A percentile compares a stretch with the other conserved stretches of the same genome.
Evolutionary conservation across 2,329 filamentous ascomycete genomes (phyloP).

Genomic region (Sporothrix phasma): DNA sequence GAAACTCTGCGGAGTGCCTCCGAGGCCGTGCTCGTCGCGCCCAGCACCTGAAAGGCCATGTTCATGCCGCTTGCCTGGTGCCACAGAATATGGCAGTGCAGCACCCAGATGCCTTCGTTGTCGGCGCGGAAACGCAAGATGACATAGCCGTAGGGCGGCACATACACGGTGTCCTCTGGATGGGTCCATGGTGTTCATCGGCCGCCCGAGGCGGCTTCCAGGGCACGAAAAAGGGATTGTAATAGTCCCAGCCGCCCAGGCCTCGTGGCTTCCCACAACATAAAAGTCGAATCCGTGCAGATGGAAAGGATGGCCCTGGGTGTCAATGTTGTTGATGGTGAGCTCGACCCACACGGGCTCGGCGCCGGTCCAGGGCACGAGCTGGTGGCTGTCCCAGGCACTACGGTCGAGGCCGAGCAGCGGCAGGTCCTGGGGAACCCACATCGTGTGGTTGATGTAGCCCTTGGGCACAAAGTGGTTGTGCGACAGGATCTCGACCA

Average conservation of each 20-base stretch:
- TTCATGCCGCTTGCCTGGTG: constrained; percentile 22
- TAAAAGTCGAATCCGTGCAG: constrained; percentile 23
- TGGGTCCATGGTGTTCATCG: constrained; percentile 16
- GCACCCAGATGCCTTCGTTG: constrained; percentile 20
- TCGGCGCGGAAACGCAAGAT: constrained; percentile 21
- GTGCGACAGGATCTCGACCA: constrained; percentile 19
- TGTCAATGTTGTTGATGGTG: constrained; percentile 23
- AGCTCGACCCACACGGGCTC: constrained; percentile 21
- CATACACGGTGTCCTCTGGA: constrained; percentile 22
- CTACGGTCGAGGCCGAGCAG: constrained; percentile 16
- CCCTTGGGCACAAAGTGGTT: constrained; percentile 19
- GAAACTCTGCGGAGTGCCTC: constrained; percentile 4
- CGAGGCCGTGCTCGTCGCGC: constrained; percentile 16
- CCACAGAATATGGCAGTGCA: constrained; percentile 23
- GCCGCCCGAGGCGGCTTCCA: constrained; percentile 17
- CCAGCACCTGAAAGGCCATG: constrained; percentile 22
- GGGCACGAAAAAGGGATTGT: constrained; percentile 20
- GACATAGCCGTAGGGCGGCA: constrained; percentile 20
- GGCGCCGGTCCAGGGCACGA: constrained; percentile 21
- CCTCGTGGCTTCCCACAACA: constrained; percentile 18
- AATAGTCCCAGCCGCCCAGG: constrained; percentile 22
- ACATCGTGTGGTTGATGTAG: constrained; percentile 21
- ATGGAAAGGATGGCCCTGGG: constrained; percentile 22
- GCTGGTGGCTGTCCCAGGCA: constrained; percentile 21
- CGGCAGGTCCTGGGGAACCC: constrained; percentile 18